Conservation (phyloP, 1,284 basidiomycete genomes). For the Athelia psychrophila region DNA sequence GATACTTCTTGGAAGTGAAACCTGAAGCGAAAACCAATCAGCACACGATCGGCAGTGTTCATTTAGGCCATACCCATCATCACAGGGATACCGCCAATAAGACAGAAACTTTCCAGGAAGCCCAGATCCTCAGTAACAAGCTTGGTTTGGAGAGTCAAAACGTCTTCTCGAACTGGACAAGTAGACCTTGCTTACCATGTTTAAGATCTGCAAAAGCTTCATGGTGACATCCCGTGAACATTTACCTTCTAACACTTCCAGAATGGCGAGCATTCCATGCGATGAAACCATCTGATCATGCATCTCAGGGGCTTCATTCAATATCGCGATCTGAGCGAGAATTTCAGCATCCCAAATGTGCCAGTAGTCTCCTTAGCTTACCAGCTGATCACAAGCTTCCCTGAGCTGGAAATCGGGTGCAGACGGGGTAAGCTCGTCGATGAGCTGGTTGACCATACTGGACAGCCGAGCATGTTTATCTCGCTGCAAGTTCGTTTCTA, state of each 20-base stretch:
- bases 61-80: conserved; percentile 69
- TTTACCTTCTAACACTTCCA: conserved; percentile 88
- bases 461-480: conserved; percentile 90
- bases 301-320: conserved; percentile 87
- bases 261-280: conserved; percentile 92
- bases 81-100: conserved; percentile 93
- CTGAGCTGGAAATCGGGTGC: conserved; percentile 78
- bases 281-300: conserved; percentile 85
- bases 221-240: conserved; percentile 82
- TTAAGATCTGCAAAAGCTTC: conserved; percentile 86
- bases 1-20: conserved; percentile 93
- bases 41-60: conserved; percentile 4
- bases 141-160: conserved; percentile 37
- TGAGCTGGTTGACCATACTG: conserved; percentile 76
- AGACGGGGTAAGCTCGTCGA: conserved; percentile 83
- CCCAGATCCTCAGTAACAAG: conserved; percentile 85
- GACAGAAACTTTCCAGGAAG: conserved; percentile 92
- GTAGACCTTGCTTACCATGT: conserved; percentile 58
- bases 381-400: conserved; percentile 86
- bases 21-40: conserved; percentile 34
- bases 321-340: conserved; percentile 61
- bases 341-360: neutral
- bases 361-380: conserved; percentile 33
- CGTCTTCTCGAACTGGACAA: conserved; percentile 1
- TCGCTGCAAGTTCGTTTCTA: conserved; percentile 85